Conservation (phyloP, 306 rosid species). For the Ormosia emarginata region DNA sequence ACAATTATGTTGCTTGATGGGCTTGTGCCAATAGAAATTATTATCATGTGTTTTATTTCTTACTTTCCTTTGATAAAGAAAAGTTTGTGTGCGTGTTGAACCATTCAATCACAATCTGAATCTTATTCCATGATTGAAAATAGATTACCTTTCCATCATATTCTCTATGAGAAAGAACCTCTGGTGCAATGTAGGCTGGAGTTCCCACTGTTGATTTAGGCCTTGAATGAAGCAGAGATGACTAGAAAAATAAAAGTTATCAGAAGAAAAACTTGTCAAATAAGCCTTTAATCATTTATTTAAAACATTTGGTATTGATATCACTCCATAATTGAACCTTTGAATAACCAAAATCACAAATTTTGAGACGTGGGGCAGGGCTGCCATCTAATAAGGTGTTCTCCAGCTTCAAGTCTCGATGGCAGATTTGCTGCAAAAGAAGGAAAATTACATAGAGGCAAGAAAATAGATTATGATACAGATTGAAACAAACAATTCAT, state of each 20-base stretch:
- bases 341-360: slow-evolving; percentile 89
- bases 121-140: not conserved
- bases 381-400: slow-evolving; percentile 81
- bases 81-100: not conserved
- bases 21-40: not conserved
- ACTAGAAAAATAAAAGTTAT: slow-evolving; percentile 47
- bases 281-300: not conserved
- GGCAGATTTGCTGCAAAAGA: slow-evolving; percentile 74
- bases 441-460: not conserved
- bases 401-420: slow-evolving; percentile 82
- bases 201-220: slow-evolving; percentile 86
- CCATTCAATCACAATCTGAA: slow-evolving; percentile 7
- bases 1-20: slow-evolving; percentile 4
- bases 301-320: slow-evolving; percentile 20
- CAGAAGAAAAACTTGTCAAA: slow-evolving; percentile 10
- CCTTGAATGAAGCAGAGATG: slow-evolving; percentile 82
- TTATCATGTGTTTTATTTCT: not conserved
- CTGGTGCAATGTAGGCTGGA: slow-evolving; percentile 90
- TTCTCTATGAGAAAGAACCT: slow-evolving; percentile 83
- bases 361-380: slow-evolving; percentile 87
- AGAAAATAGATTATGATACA: not conserved
- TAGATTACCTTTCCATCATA: slow-evolving; percentile 80
- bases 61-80: not conserved
- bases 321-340: slow-evolving; percentile 48
- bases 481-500: not conserved